Evolutionary conservation across 1,284 basidiomycete species (phyloP).

Genomic region (Butyriboletus regius): DNA sequence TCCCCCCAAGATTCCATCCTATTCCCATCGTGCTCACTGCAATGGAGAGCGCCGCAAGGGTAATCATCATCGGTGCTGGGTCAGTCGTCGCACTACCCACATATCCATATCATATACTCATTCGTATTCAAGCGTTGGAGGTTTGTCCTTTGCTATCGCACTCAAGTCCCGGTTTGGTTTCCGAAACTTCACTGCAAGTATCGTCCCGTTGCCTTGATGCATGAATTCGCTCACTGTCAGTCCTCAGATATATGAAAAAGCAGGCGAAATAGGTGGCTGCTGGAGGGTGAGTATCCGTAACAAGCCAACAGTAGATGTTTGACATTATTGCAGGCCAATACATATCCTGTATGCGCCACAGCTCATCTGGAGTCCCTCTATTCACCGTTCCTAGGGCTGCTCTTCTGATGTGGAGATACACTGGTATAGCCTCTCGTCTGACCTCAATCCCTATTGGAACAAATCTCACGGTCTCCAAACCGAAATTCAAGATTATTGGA

Average conservation of each 20-base stretch:
- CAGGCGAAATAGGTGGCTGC: constrained; percentile 20
- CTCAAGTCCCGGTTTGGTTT: constrained; percentile 17
- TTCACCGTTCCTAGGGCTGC: constrained; percentile 19
- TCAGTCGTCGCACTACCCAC: constrained; percentile 4
- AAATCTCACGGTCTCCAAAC: constrained; percentile 25
- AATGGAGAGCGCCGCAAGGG: constrained; percentile 11
- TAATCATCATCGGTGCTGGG: constrained; percentile 24
- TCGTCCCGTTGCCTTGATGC: neutral
- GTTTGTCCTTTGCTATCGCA: constrained; percentile 22
- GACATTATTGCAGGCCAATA: constrained; percentile 22
- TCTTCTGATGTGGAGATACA: constrained; percentile 29
- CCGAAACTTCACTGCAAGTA: constrained; percentile 20
- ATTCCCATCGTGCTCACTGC: neutral
- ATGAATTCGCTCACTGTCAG: constrained; percentile 1
- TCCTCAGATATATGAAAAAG: constrained; percentile 25
- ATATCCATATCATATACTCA: constrained; percentile 1
- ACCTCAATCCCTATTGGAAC: constrained; percentile 31
- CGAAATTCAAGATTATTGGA: constrained; percentile 32
- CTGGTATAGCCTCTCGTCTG: constrained; percentile 32
- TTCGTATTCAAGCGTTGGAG: constrained; percentile 15
- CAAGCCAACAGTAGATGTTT: neutral
- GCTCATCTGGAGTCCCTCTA: neutral
- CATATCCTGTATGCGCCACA: constrained; percentile 19
- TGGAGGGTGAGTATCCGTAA: constrained; percentile 21
- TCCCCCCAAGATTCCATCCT: neutral